Conservation (phyloP, 768 basidiomycete genomes). For the Nidularia sp. region DNA sequence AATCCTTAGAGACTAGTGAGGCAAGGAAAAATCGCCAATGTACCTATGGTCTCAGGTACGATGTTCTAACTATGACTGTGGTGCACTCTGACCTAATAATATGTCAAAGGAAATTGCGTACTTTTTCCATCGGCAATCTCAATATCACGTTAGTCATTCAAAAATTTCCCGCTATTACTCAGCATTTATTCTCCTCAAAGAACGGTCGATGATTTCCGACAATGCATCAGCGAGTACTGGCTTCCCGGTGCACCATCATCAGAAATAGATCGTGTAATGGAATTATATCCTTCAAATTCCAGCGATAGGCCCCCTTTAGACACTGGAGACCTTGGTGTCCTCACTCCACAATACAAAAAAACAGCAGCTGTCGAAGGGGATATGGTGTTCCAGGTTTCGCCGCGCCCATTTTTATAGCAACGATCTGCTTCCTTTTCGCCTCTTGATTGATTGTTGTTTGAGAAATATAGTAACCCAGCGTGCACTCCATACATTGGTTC, state of each 20-base stretch:
- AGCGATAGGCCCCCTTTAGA: conserved; percentile 44
- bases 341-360: conserved; percentile 47
- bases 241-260: conserved; percentile 13
- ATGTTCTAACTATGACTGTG: neutral
- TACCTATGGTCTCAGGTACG: conserved; percentile 40
- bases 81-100: neutral
- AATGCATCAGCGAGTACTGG: conserved; percentile 13
- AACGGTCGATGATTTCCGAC: conserved; percentile 14
- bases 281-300: conserved; percentile 33
- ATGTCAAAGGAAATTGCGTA: conserved; percentile 34
- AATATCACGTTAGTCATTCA: conserved; percentile 32
- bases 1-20: conserved; percentile 36
- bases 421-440: conserved; percentile 9
- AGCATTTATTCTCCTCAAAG: conserved; percentile 4
- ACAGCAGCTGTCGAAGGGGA: conserved; percentile 49
- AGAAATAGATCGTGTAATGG: conserved; percentile 9
- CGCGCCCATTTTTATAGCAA: conserved; percentile 41
- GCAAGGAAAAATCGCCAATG: conserved; percentile 37
- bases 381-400: conserved; percentile 43
- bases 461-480: neutral
- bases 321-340: conserved; percentile 33
- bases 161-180: neutral
- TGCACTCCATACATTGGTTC: conserved; percentile 32
- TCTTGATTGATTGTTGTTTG: too few species aligned
- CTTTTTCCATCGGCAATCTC: conserved; percentile 36